Percentiles rank a stretch among this genome's conserved stretches.
Conservation (phyloP, 345 rosid genomes). For the Mangifera indica region DNA sequence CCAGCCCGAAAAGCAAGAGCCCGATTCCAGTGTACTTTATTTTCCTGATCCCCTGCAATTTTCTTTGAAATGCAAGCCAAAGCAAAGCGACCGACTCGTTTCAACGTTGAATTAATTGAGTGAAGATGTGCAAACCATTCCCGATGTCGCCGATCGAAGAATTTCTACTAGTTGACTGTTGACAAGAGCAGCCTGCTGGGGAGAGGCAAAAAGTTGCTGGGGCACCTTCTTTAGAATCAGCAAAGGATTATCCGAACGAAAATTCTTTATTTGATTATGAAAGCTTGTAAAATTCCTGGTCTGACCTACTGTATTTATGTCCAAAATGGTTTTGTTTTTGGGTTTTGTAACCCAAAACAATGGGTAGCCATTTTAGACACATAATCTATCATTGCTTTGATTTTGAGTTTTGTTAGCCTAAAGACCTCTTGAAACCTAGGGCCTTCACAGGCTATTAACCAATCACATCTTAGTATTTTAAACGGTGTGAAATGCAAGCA, state of each 20-base stretch:
- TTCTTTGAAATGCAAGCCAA: slow-evolving; percentile 78
- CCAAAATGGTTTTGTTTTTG: too few species aligned
- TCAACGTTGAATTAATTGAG: slow-evolving; percentile 71
- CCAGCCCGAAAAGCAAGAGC: too few species aligned
- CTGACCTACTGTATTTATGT: too few species aligned
- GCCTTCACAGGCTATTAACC: too few species aligned
- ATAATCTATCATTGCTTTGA: too few species aligned
- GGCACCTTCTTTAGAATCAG: slow-evolving; percentile 31
- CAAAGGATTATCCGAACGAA: slow-evolving; percentile 36
- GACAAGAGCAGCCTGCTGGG: slow-evolving; percentile 32
- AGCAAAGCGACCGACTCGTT: slow-evolving; percentile 80
- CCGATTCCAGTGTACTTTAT: slow-evolving; percentile 4
- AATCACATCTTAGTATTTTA: too few species aligned
- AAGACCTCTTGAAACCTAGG: too few species aligned
- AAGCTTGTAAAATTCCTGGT: too few species aligned
- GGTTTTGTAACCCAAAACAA: too few species aligned
- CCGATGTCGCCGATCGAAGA: slow-evolving; percentile 40
- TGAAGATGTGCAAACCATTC: slow-evolving; percentile 37
- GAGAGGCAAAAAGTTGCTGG: slow-evolving; percentile 31
- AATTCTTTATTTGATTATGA: slow-evolving; percentile 47
- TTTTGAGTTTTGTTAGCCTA: too few species aligned
- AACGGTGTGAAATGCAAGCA: too few species aligned
- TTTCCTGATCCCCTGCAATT: slow-evolving; percentile 17
- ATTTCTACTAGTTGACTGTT: slow-evolving; percentile 31
- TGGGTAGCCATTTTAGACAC: too few species aligned